phyloP scores from a whole-genome alignment of 177 flowering plant genomes.

The Vitis hybrid region DNA sequence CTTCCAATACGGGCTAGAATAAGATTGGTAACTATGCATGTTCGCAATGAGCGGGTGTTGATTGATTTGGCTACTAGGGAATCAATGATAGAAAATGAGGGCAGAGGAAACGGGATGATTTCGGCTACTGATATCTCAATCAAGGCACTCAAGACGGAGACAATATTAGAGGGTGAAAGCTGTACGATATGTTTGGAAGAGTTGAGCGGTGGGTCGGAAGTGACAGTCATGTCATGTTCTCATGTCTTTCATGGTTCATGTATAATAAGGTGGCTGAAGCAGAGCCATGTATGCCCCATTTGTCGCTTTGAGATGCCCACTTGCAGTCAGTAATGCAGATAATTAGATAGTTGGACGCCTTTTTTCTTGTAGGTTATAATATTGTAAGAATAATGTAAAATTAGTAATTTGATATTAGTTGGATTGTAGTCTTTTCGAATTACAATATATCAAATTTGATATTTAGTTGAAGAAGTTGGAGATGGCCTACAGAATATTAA shows the following conservation, averaged over 20 bases:
- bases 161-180: background rate
- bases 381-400: no score
- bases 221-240: conserved; percentile 13
- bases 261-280: conserved; percentile 10
- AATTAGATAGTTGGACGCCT: no score
- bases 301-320: conserved; percentile 19
- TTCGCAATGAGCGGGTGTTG: no score
- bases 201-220: conserved; percentile 2
- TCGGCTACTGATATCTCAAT: background rate
- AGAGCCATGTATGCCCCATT: conserved; percentile 8
- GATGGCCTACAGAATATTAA: no score
- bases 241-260: conserved; percentile 17
- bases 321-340: background rate
- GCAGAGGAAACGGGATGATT: background rate
- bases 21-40: no score
- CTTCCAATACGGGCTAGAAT: no score
- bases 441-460: no score
- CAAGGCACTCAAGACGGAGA: background rate
- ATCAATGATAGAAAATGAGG: background rate
- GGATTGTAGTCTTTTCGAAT: no score
- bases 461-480: no score
- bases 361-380: no score
- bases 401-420: no score
- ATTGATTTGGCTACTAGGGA: no score
- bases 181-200: conserved; percentile 18